A percentile compares a stretch with the other conserved stretches of the same genome.
Conservation (phyloP, 2,329 filamentous ascomycete species). For the Sporothrix sp. region DNA sequence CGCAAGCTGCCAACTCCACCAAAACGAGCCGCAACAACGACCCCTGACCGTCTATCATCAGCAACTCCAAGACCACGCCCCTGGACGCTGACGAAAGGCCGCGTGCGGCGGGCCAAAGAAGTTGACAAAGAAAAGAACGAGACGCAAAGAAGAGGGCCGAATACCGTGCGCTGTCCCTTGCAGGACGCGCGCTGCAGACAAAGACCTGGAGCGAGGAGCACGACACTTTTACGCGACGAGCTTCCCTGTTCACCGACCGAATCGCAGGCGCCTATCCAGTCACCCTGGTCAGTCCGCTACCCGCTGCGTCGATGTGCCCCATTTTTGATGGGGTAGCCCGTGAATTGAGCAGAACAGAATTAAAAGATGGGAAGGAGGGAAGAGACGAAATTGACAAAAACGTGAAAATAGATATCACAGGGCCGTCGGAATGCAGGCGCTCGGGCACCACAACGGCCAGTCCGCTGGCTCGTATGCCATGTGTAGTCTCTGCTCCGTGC, state of each 20-base stretch:
- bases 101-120: neutral
- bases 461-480: neutral
- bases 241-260: neutral
- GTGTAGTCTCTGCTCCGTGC: slow-evolving; percentile 1
- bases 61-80: neutral
- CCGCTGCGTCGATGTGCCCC: neutral
- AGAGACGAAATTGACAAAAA: neutral
- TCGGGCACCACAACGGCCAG: neutral
- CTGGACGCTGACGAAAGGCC: neutral
- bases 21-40: too few relatives aligned
- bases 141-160: neutral
- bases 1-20: too few relatives aligned
- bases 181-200: neutral
- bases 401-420: neutral
- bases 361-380: too few relatives aligned
- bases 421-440: neutral
- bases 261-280: neutral
- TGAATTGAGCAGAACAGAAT: too few relatives aligned
- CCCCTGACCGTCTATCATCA: slow-evolving; percentile 1
- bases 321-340: neutral
- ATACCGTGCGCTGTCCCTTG: neutral
- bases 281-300: neutral
- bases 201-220: neutral
- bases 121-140: neutral
- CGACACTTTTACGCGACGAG: neutral